These are phyloP conservation scores for Epichloe uncinata DNA, from an alignment of 2,329 filamentous ascomycete species.

Conservation along the genomic window DNA sequence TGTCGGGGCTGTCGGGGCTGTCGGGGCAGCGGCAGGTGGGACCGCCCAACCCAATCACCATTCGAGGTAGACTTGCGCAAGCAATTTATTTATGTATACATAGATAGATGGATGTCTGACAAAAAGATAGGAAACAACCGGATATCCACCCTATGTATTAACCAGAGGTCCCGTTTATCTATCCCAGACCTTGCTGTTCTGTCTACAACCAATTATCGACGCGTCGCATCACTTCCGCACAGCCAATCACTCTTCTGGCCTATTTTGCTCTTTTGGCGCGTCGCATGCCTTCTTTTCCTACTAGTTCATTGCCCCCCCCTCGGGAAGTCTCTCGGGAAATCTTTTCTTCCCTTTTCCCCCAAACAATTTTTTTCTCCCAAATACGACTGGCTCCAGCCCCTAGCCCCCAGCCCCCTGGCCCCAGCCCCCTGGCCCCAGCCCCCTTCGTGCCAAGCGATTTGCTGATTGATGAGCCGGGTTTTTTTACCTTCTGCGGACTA, in stretches of 20 bases:
- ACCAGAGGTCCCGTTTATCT: background rate
- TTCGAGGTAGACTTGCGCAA: background rate
- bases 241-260: background rate
- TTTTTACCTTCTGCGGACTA: no score
- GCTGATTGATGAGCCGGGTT: no score
- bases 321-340: background rate
- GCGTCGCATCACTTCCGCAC: background rate
- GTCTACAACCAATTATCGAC: background rate
- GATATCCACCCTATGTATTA: no score
- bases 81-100: background rate
- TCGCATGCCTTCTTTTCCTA: background rate
- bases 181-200: background rate
- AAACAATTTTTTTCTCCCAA: background rate
- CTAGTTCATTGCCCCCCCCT: background rate
- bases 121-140: no score
- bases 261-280: background rate
- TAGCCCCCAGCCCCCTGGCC: no score
- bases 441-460: no score
- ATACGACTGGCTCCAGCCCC: no score
- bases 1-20: no score
- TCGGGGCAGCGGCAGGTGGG: background rate
- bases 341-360: background rate
- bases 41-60: background rate
- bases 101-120: no score
- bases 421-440: no score